Evolutionary conservation across 2,329 filamentous ascomycete species (phyloP).

Genomic region (Sordariomycetes sp.): DNA sequence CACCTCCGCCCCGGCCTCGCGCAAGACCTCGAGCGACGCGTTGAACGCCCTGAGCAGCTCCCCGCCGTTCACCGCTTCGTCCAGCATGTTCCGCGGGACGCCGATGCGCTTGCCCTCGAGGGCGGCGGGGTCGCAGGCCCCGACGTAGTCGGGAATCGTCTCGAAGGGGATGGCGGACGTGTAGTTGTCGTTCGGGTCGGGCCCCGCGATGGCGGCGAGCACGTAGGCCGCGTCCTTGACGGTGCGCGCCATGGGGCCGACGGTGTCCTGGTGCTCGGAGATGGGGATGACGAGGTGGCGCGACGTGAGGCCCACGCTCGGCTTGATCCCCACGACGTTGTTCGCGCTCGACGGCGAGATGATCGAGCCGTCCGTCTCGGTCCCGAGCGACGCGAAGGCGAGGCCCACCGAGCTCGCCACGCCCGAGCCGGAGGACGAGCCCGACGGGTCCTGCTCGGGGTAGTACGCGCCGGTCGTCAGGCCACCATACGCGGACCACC

Average conservation of each 20-base stretch:
- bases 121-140: constrained; percentile 40
- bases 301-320: constrained; percentile 55
- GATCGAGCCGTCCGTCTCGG: constrained; percentile 56
- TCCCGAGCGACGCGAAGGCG: constrained; percentile 46
- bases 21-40: constrained; percentile 33
- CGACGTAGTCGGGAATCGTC: constrained; percentile 44
- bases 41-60: constrained; percentile 20
- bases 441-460: constrained; percentile 47
- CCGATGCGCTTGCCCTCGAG: constrained; percentile 50
- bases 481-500: constrained; percentile 54
- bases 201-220: constrained; percentile 52
- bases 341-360: constrained; percentile 40
- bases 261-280: constrained; percentile 51
- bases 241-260: constrained; percentile 54
- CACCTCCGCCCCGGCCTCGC: constrained; percentile 32
- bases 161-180: constrained; percentile 44
- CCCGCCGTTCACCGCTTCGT: constrained; percentile 30
- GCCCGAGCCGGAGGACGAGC: constrained; percentile 50
- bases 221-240: constrained; percentile 30
- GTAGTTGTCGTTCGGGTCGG: constrained; percentile 50
- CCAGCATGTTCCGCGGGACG: constrained; percentile 45
- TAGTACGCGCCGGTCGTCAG: constrained; percentile 52
- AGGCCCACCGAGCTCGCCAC: constrained; percentile 50
- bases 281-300: constrained; percentile 56
- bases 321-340: constrained; percentile 59